Base-by-base conservation (phyloP, 352 stramenopile species). In the Pythium rhizo-oryzae region DNA sequence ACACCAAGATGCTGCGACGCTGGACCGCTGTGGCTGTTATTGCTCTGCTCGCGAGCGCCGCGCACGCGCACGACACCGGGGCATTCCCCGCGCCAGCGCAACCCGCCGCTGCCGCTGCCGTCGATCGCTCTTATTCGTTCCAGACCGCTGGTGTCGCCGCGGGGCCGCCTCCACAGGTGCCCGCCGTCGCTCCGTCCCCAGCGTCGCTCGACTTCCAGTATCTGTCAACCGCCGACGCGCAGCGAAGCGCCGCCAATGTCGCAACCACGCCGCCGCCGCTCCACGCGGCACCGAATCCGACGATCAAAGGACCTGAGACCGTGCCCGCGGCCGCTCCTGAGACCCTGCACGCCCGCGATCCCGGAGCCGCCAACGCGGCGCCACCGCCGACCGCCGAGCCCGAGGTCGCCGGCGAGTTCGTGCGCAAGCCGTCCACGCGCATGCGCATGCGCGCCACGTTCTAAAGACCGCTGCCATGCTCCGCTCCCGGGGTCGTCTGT, bases 361-460 rank as follows among this genome's bases (percentile, higher is more conserved):
- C n/a, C n/a, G n/a, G n/a, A n/a, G n/a, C n/a, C n/a, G n/a, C 35
- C 12, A 8, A 11, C 8, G 12, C 35, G 35, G 35, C 35, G 8
- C 8, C 35, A 16, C 1, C 8, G 12, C 8, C 35, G 35, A 41
- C 35, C 6, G 35, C 35, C 15, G 50, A 43, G 15, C 15, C 5
- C 6, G 58, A 64, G 39, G 28, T 64, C 8, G 43, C 58, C 8
- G 43, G 58, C 30, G 58, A 64, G 16, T 55, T 21, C 25, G 44
- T 53, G 12, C 46, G 58, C 30, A 25, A 21, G 25, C 58, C 33
- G 25, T 56, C 58, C 1, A 54, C 41, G n/a, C 58, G 58, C 58
- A 18, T 64, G 25, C 58, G 58, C 19, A 47, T 55, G 58, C 41
- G 58, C 4, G 13, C 25, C 24, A 35, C 41, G 11, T 56, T 64